A percentile compares a stretch with the other conserved stretches of the same genome.
These are phyloP conservation scores for Auricularia heimuer DNA, from an alignment of 768 basidiomycete species.

Conservation along the genomic window DNA sequence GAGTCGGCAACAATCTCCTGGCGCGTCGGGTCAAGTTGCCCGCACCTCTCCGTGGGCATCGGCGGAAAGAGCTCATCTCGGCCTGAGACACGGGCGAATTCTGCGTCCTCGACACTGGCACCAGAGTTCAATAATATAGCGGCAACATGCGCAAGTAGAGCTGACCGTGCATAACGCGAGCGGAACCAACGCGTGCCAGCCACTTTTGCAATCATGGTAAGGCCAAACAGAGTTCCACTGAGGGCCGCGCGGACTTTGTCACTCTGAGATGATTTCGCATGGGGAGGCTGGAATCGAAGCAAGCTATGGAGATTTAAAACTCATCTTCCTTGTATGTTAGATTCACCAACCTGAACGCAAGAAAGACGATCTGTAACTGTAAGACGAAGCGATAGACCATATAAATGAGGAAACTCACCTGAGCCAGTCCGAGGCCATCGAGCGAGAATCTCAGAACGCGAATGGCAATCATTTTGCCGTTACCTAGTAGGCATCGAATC, in stretches of 20 bases:
- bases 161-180: neutral
- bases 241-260: neutral
- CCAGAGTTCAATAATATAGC: neutral
- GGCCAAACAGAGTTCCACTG: neutral
- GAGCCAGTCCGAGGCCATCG: constrained; percentile 22
- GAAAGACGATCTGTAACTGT: constrained; percentile 12
- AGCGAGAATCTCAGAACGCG: constrained; percentile 25
- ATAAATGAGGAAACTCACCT: constrained; percentile 8
- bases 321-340: neutral
- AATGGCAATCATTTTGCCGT: constrained; percentile 11
- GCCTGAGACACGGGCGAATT: neutral
- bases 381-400: neutral
- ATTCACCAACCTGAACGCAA: constrained; percentile 8
- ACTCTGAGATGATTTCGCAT: neutral
- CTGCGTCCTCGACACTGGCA: neutral
- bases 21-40: neutral
- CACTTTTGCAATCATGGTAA: neutral
- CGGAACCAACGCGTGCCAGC: neutral
- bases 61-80: neutral
- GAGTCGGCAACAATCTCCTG: neutral
- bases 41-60: neutral
- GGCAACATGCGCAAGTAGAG: neutral
- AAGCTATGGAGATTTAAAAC: neutral
- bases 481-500: neutral
- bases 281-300: neutral